A percentile compares a stretch with the other conserved stretches of the same genome.
Conservation (phyloP, 1,284 basidiomycete species). For the Pascua sp. region DNA sequence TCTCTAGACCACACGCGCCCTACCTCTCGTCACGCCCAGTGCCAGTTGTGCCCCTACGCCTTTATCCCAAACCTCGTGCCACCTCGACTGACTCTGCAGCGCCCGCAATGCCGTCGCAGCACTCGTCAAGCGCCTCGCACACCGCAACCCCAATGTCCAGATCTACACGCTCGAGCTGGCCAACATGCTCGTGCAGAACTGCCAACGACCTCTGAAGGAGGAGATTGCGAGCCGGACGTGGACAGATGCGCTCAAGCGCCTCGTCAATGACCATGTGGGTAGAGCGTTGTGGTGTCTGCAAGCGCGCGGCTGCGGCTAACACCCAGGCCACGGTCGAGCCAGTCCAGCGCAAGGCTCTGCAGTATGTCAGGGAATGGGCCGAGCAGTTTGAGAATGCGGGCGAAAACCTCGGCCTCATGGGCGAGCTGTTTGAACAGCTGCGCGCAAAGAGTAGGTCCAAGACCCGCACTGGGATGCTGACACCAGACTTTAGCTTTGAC, state of each 20-base stretch:
- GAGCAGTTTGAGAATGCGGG: constrained; percentile 66
- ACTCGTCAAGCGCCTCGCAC: constrained; percentile 82
- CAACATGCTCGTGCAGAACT: constrained; percentile 89
- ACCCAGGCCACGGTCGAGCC: constrained; percentile 81
- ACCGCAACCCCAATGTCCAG: constrained; percentile 95
- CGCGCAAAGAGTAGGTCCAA: constrained; percentile 69
- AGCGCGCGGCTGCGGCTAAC: not conserved
- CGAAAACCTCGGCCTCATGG: constrained; percentile 84
- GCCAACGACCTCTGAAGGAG: constrained; percentile 71
- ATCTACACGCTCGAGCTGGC: constrained; percentile 82
- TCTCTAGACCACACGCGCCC: too few species aligned
- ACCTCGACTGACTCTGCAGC: constrained; percentile 51
- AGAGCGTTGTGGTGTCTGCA: too few species aligned
- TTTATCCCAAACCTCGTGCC: not conserved
- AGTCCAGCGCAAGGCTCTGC: constrained; percentile 72
- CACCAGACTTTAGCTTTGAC: constrained; percentile 55
- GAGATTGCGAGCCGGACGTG: constrained; percentile 89
- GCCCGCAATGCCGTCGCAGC: constrained; percentile 82
- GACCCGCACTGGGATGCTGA: not conserved
- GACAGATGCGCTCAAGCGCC: constrained; percentile 78
- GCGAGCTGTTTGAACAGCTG: constrained; percentile 78
- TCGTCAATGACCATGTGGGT: constrained; percentile 81
- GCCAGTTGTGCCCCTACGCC: not conserved
- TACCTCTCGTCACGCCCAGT: not conserved
- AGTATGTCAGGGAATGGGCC: constrained; percentile 78